phyloP scores from a whole-genome alignment of 768 basidiomycete species.

The Pholiota molesta region DNA sequence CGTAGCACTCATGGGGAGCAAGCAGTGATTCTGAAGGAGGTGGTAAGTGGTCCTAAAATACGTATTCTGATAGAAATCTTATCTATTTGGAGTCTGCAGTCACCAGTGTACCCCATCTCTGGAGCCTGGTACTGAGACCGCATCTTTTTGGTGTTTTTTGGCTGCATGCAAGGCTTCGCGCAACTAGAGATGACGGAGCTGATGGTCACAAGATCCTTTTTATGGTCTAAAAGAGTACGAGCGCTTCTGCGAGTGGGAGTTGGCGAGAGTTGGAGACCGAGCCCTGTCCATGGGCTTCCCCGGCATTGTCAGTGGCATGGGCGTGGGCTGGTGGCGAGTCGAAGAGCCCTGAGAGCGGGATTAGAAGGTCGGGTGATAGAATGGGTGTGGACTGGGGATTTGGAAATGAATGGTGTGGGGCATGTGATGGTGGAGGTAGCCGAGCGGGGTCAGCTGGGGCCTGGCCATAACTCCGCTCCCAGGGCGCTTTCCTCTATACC shows the following conservation, averaged over 20 bases:
- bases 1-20: too few species aligned
- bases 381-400: background rate
- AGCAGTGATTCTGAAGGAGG: too few species aligned
- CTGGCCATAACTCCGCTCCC: background rate
- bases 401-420: slow-evolving; percentile 2
- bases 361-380: slow-evolving; percentile 2
- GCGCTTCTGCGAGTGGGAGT: background rate
- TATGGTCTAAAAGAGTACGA: background rate
- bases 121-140: background rate
- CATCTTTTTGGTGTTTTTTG: background rate
- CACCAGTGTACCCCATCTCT: background rate
- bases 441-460: slow-evolving; percentile 1
- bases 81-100: background rate
- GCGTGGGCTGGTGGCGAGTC: background rate
- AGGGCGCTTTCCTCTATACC: slow-evolving; percentile 1
- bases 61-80: background rate
- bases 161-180: background rate
- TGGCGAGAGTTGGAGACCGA: background rate
- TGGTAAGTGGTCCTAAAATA: background rate
- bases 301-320: background rate
- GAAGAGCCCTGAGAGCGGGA: slow-evolving; percentile 1
- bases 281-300: background rate
- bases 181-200: background rate
- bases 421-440: background rate
- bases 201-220: background rate